These are phyloP conservation scores for Viola pubescens DNA, from an alignment of 441 rosid genomes.

Conservation along the genomic window DNA sequence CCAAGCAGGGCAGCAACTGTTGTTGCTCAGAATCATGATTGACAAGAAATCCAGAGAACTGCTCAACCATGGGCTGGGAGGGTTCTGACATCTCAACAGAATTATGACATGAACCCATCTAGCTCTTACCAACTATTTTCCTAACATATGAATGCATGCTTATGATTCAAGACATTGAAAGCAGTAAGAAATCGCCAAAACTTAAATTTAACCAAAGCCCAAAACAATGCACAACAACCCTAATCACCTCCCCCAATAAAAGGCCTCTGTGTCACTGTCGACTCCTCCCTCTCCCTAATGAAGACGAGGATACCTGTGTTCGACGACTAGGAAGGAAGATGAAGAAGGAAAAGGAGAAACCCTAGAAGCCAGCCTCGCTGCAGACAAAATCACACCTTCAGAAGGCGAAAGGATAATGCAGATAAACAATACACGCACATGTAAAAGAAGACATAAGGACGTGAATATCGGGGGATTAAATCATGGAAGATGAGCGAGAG, in stretches of 20 bases:
- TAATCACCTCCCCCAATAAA: slow-evolving; percentile 21
- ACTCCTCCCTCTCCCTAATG: slow-evolving; percentile 1
- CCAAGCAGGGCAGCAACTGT: slow-evolving; percentile 21
- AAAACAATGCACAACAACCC: slow-evolving; percentile 27
- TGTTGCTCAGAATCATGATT: slow-evolving; percentile 18
- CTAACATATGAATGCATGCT: slow-evolving; percentile 19
- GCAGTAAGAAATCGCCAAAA: slow-evolving; percentile 4
- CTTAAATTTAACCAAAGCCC: slow-evolving; percentile 19
- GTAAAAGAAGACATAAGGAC: slow-evolving; percentile 8
- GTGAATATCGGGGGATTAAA: too few relatives aligned
- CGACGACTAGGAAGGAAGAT: neutral
- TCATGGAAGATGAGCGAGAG: too few relatives aligned
- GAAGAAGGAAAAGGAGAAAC: slow-evolving; percentile 16
- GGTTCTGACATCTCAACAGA: slow-evolving; percentile 19
- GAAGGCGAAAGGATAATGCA: slow-evolving; percentile 35
- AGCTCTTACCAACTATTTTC: slow-evolving; percentile 13
- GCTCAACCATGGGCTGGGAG: slow-evolving; percentile 18
- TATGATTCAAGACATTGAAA: slow-evolving; percentile 11
- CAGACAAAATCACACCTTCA: slow-evolving; percentile 31
- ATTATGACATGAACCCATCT: slow-evolving; percentile 33
- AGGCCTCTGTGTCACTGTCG: slow-evolving; percentile 12
- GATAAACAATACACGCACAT: slow-evolving; percentile 4
- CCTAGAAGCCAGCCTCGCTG: slow-evolving; percentile 28
- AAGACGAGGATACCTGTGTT: neutral
- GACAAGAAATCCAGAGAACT: slow-evolving; percentile 19